Evolutionary conservation across 2,329 filamentous ascomycete genomes (phyloP), one percentile per base, ranked within the genome.

Genomic region (Aspergillus viridinutans): DNA sequence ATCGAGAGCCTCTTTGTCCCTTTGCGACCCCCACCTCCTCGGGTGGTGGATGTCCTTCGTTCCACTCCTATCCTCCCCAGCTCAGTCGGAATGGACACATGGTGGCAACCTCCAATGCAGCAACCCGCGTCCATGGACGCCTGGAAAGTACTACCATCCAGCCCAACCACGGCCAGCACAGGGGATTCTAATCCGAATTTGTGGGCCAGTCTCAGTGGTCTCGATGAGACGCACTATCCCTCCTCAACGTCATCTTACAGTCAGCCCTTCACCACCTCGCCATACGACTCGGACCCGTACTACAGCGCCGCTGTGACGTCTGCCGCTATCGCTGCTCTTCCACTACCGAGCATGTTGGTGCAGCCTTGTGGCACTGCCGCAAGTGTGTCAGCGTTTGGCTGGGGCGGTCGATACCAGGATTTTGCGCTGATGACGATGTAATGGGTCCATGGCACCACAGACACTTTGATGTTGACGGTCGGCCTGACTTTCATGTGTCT

Each of bases 111-210:
- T 68, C 81, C 83, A 35, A 79, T 90, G 56, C 83, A 87, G 56
- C 82, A 85, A 55, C 83, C 89, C 47, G 84, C 85, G 5, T 85
- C 88, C 1, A 85, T 96, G 58, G 92, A 97, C 60, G 83, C 90
- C 56, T 97, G 93, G 93, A 91, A 89, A 74, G 86, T 97, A 64
- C 81, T 97, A 55, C 90, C 92, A 49, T 97, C 93, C 54, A 96
- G 90, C 69, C 90, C 92, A 52, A 90, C 87, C 73, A 66, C 72
- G 48, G 85, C 90, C 53, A 85, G 89, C 43, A 87, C 89, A 35
- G 88, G 82, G 71, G 90, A 94, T 71, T 87, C 86, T 54, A 81
- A 84, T 67, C 82, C 85, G 57, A 83, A 86, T 52, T 84, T 93
- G 73, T 97, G 92, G 92, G 84, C 88, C 60, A 87, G 83, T 71